A percentile compares a stretch with the other conserved stretches of the same genome.
These are phyloP conservation scores for Picochlorum sp. DNA, from an alignment of 139 green algal genomes.

Conservation along the genomic window DNA sequence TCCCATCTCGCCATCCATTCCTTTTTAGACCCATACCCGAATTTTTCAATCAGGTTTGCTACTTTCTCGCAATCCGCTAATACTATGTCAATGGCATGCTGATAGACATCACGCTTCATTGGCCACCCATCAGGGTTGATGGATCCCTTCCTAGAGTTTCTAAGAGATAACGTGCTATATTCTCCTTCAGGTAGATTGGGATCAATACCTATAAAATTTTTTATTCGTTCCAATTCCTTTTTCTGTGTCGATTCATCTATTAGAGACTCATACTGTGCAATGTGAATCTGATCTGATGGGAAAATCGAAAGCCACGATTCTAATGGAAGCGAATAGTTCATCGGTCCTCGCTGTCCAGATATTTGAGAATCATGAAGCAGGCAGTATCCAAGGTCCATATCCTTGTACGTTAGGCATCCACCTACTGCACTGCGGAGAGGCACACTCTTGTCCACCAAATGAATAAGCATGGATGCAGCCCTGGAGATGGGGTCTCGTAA, in stretches of 20 bases:
- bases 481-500: slow-evolving; percentile 21
- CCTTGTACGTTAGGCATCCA: neutral
- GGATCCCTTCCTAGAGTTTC: neutral
- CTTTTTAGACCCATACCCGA: neutral
- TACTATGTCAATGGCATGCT: neutral
- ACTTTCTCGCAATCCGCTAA: neutral
- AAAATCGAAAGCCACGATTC: neutral
- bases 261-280: slow-evolving; percentile 4
- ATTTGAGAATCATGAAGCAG: slow-evolving; percentile 1
- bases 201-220: slow-evolving; percentile 2
- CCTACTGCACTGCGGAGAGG: neutral
- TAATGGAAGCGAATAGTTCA: neutral
- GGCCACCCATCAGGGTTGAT: slow-evolving; percentile 12
- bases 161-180: neutral
- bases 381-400: neutral
- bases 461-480: slow-evolving; percentile 17
- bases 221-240: neutral
- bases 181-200: neutral
- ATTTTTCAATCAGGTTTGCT: neutral
- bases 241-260: neutral
- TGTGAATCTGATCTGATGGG: neutral
- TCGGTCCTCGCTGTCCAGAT: neutral
- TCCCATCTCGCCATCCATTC: slow-evolving; percentile 4
- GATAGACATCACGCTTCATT: slow-evolving; percentile 6
- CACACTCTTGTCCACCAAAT: slow-evolving; percentile 13